Conservation (phyloP, 257 asterid genomes). For the Solanum dulcamara region DNA sequence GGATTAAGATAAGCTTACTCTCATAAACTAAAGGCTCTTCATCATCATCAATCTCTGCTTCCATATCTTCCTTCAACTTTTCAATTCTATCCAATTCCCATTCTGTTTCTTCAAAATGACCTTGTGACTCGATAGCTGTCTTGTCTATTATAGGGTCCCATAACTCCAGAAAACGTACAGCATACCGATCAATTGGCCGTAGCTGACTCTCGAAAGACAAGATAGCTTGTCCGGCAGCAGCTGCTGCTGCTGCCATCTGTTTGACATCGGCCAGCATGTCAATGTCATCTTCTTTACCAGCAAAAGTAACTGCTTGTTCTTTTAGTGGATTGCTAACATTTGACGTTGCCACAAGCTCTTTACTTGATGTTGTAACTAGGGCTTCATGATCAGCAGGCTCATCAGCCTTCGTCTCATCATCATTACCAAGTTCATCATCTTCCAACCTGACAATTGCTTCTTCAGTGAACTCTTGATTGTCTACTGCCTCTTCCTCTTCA, state of each 20-base stretch:
- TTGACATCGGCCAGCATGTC: constrained; percentile 95
- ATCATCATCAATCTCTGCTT: constrained; percentile 95
- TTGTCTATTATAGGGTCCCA: constrained; percentile 95
- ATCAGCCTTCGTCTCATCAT: constrained; percentile 70
- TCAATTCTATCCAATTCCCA: constrained; percentile 98
- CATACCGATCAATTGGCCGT: constrained; percentile 93
- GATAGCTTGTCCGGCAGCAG: constrained; percentile 87
- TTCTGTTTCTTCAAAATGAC: constrained; percentile 67
- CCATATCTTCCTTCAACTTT: constrained; percentile 97
- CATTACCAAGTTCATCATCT: constrained; percentile 83
- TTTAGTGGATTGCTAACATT: constrained; percentile 35
- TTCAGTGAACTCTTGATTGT: constrained; percentile 95
- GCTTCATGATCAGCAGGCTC: constrained; percentile 43
- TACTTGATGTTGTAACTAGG: constrained; percentile 25
- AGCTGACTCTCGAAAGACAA: constrained; percentile 77
- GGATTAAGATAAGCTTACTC: constrained; percentile 44
- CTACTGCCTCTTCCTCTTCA: constrained; percentile 99
- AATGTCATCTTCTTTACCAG: constrained; percentile 67
- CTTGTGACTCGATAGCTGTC: constrained; percentile 44
- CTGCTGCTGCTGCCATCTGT: constrained; percentile 98
- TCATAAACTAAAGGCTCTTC: constrained; percentile 94
- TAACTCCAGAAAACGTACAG: constrained; percentile 71
- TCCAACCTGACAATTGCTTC: constrained; percentile 77
- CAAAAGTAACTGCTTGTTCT: constrained; percentile 34
- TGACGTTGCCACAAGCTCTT: constrained; percentile 13